Evolutionary conservation across 176 grass and related monocot genomes (phyloP).

Genomic region (Aegilops longissima): DNA sequence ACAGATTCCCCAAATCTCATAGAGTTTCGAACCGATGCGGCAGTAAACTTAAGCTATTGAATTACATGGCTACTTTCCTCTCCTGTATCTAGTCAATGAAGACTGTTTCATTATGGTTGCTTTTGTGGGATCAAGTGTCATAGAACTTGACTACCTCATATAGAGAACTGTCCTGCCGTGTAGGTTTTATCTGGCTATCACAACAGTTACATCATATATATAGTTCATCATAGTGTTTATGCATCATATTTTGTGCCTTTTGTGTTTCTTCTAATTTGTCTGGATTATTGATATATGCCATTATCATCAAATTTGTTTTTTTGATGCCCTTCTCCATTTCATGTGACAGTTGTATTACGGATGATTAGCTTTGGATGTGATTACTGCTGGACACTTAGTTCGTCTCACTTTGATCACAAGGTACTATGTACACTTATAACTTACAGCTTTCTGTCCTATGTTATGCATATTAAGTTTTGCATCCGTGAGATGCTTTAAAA

Average conservation of each 20-base stretch:
- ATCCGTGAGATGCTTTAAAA: not conserved
- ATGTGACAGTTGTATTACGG: conserved; percentile 59
- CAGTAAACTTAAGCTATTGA: conserved; percentile 3
- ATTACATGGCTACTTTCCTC: not conserved
- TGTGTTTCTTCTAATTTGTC: not conserved
- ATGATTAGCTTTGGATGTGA: conserved; percentile 99
- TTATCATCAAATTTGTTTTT: not conserved
- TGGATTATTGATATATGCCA: conserved; percentile 10
- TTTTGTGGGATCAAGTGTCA: conserved; percentile 1
- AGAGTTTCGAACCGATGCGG: not conserved
- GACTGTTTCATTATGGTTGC: not conserved
- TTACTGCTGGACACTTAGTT: conserved; percentile 63
- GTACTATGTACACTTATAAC: conserved; percentile 32
- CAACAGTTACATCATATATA: not conserved
- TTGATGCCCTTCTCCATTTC: conserved; percentile 15
- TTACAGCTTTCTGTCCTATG: not conserved
- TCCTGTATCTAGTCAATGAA: not conserved
- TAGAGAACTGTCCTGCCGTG: not conserved
- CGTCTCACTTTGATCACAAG: conserved; percentile 78
- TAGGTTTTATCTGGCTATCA: not conserved
- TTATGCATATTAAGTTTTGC: not conserved
- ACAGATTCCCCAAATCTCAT: not conserved
- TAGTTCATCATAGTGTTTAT: not conserved
- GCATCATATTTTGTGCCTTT: not conserved
- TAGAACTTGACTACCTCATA: not conserved